A percentile compares a stretch with the other conserved stretches of the same genome.
phyloP scores from a whole-genome alignment of 2,329 filamentous ascomycete genomes.

The Ilyonectria mors-panacis region DNA sequence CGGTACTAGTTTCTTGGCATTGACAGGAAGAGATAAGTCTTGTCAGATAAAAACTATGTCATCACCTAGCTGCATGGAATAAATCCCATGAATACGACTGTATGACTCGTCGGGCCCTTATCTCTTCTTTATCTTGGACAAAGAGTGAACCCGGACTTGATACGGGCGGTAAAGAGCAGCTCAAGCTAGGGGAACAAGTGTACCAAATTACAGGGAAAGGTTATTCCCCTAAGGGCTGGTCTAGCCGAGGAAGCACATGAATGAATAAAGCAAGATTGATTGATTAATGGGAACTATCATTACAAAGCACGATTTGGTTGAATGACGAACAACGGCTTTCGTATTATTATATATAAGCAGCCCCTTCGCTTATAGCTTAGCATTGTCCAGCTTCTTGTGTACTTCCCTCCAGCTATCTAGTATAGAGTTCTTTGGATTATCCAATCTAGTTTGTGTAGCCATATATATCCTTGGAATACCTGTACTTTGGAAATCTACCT shows the following conservation, averaged over 20 bases:
- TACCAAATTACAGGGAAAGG: neutral
- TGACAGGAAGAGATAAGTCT: neutral
- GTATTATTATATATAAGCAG: neutral
- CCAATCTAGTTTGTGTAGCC: slow-evolving; percentile 15
- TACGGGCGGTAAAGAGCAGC: neutral
- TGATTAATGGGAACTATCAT: neutral
- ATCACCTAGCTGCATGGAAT: neutral
- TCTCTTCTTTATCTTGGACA: neutral
- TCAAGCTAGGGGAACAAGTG: neutral
- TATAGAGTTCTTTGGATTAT: slow-evolving; percentile 19
- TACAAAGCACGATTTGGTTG: neutral
- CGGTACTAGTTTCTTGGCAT: neutral
- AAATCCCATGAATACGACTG: neutral
- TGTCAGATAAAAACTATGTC: neutral
- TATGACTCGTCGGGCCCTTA: neutral
- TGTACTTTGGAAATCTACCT: slow-evolving; percentile 8
- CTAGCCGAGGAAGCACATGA: neutral
- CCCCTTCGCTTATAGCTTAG: neutral
- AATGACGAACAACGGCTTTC: neutral
- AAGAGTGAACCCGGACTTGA: neutral
- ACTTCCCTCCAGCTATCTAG: slow-evolving; percentile 14
- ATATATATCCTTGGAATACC: slow-evolving; percentile 20
- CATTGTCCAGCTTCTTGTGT: slow-evolving; percentile 5
- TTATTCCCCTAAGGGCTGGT: neutral
- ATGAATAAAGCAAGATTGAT: neutral